Percentiles rank a stretch among this genome's conserved stretches.
Conservation (phyloP, 2,329 filamentous ascomycete species). For the Daldinia eschscholtzii region DNA sequence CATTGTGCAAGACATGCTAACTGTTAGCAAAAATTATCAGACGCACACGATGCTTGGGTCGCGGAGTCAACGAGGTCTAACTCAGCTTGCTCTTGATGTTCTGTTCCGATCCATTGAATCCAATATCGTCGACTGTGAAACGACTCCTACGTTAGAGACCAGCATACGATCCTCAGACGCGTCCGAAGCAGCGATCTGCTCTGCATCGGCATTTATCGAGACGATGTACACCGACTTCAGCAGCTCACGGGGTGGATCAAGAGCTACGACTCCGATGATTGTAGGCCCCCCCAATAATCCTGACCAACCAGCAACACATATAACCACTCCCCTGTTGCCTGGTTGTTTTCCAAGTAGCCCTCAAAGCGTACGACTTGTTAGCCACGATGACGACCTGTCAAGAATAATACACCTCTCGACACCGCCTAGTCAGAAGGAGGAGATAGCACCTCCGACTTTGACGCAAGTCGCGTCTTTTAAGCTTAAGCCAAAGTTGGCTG, state of each 20-base stretch:
- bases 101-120: conserved; percentile 84
- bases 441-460: conserved; percentile 8
- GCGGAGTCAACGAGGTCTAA: conserved; percentile 85
- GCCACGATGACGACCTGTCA: conserved; percentile 48
- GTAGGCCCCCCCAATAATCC: conserved; percentile 66
- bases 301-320: conserved; percentile 57
- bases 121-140: conserved; percentile 74
- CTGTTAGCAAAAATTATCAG: conserved; percentile 60
- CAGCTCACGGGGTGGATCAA: conserved; percentile 70
- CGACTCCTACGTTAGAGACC: conserved; percentile 73
- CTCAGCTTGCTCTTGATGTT: conserved; percentile 90
- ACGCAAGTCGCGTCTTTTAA: conserved; percentile 44
- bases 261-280: conserved; percentile 77
- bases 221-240: conserved; percentile 76
- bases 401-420: conserved; percentile 47
- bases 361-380: conserved; percentile 62
- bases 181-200: conserved; percentile 82
- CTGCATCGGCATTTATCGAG: conserved; percentile 83
- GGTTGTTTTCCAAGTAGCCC: conserved; percentile 53
- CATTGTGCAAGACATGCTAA: not conserved
- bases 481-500: conserved; percentile 52
- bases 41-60: conserved; percentile 96
- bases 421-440: conserved; percentile 46
- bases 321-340: conserved; percentile 45
- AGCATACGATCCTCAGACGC: conserved; percentile 82